A percentile compares a stretch with the other conserved stretches of the same genome.
Evolutionary conservation across 2,329 filamentous ascomycete genomes (phyloP).

Genomic region (Pseudogymnoascus sp.): DNA sequence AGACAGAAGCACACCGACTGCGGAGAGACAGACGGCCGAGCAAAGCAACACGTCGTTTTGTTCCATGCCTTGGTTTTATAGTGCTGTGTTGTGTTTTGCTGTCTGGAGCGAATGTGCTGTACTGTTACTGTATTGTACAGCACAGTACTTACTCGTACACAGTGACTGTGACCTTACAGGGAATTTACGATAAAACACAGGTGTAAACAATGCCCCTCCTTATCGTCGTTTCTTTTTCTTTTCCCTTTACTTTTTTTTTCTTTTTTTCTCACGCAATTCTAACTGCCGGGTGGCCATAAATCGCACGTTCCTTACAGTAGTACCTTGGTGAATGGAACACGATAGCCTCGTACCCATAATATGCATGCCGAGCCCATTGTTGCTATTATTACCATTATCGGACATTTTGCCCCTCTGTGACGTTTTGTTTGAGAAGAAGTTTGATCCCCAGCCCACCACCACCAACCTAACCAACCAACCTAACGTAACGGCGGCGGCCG

Average conservation of each 20-base stretch:
- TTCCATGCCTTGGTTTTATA: not conserved
- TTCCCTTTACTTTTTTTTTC: not conserved
- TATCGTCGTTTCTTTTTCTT: not conserved
- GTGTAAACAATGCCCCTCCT: not conserved
- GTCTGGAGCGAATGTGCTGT: not conserved
- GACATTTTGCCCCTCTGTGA: not conserved
- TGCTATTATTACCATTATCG: not conserved
- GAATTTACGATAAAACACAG: not conserved
- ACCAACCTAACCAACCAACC: not conserved
- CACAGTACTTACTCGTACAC: not conserved
- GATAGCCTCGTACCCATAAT: slow-evolving; percentile 17
- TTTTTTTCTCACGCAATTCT: not conserved
- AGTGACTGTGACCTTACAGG: not conserved
- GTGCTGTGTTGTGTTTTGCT: not conserved
- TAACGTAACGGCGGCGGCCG: not conserved
- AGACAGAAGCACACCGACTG: not conserved
- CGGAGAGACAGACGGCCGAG: not conserved
- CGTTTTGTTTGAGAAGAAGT: not conserved
- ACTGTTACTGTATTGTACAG: not conserved
- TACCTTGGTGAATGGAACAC: slow-evolving; percentile 26
- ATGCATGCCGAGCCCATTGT: not conserved
- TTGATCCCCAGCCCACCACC: not conserved
- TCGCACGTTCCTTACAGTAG: slow-evolving; percentile 47
- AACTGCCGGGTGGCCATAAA: not conserved
- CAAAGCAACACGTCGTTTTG: not conserved